Conservation (phyloP, 805 yeast genomes). For the Metschnikowia colocasiae region DNA sequence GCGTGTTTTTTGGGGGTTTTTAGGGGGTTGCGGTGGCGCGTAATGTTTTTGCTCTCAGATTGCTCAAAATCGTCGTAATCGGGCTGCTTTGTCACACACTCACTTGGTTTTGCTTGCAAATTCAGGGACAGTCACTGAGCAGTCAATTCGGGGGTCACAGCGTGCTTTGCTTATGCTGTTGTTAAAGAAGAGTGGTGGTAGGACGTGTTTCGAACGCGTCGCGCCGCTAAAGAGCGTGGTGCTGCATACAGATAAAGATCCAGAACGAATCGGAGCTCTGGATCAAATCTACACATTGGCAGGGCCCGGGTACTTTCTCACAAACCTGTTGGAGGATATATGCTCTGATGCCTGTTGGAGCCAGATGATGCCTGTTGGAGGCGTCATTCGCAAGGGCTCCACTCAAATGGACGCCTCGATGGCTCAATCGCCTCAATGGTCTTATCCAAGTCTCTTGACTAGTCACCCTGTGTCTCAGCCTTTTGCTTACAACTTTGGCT, state of each 20-base stretch:
- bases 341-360: not conserved
- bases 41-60: not conserved
- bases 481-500: slow-evolving; percentile 23
- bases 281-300: not conserved
- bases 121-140: too few relatives aligned
- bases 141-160: not conserved
- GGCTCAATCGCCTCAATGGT: too few relatives aligned
- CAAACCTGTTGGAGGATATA: slow-evolving; percentile 17
- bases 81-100: not conserved
- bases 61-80: not conserved
- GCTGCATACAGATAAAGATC: not conserved
- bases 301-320: slow-evolving; percentile 3
- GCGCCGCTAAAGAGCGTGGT: not conserved
- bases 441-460: too few relatives aligned
- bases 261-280: too few relatives aligned
- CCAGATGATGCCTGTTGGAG: slow-evolving; percentile 14
- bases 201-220: slow-evolving; percentile 5
- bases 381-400: not conserved
- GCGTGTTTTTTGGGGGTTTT: too few relatives aligned
- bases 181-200: not conserved
- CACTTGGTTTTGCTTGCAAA: not conserved
- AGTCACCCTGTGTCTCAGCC: too few relatives aligned
- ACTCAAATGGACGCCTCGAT: too few relatives aligned
- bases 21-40: not conserved
- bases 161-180: not conserved